These are phyloP conservation scores for Pythium aristosporum DNA, from an alignment of 352 stramenopile genomes.

Conservation along the genomic window DNA sequence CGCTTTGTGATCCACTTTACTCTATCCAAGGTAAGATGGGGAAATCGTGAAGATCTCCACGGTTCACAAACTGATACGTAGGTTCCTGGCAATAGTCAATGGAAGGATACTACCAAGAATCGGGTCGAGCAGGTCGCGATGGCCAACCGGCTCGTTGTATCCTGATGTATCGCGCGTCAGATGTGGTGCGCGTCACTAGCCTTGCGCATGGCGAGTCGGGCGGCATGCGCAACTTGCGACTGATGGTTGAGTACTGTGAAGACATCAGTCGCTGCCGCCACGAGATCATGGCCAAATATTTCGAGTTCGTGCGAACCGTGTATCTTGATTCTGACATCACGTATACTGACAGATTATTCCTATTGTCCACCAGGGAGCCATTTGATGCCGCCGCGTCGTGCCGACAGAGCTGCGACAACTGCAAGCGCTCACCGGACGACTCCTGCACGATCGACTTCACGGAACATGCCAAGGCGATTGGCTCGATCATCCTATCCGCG, in stretches of 20 bases:
- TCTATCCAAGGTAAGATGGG: conserved; percentile 55
- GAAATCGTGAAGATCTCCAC: not conserved
- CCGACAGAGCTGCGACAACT: conserved; percentile 48
- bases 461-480: conserved; percentile 51
- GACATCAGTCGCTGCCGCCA: conserved; percentile 24
- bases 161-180: conserved; percentile 78
- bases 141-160: conserved; percentile 86
- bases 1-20: conserved; percentile 91
- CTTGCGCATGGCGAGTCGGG: conserved; percentile 64
- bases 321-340: not conserved
- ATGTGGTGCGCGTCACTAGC: conserved; percentile 72
- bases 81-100: conserved; percentile 52
- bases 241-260: conserved; percentile 62
- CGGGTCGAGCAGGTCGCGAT: conserved; percentile 94
- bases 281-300: conserved; percentile 44
- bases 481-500: conserved; percentile 40
- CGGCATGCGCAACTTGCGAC: conserved; percentile 59
- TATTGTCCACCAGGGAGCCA: conserved; percentile 30
- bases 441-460: conserved; percentile 37
- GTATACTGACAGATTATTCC: not conserved
- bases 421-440: conserved; percentile 30
- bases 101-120: conserved; percentile 98
- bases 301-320: conserved; percentile 36
- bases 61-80: not conserved
- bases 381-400: conserved; percentile 44